These are phyloP conservation scores for Amyloporia xantha DNA, from an alignment of 768 basidiomycete species.

Conservation along the genomic window DNA sequence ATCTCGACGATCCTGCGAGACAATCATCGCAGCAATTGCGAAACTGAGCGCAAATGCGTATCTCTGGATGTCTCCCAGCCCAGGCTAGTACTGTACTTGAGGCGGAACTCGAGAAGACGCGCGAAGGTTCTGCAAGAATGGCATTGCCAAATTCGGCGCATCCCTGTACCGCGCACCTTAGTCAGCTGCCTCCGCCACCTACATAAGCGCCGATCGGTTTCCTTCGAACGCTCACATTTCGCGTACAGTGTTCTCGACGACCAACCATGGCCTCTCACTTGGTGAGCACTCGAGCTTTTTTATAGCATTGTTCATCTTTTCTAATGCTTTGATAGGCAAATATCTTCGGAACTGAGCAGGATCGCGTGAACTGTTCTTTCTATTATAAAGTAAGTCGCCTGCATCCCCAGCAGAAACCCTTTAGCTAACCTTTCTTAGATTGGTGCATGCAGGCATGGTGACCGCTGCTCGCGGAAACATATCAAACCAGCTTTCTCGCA, in stretches of 20 bases:
- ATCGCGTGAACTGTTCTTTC: constrained; percentile 98
- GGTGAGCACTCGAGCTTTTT: constrained; percentile 35
- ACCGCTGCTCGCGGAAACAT: constrained; percentile 97
- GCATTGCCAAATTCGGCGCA: background rate
- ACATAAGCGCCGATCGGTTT: constrained; percentile 5
- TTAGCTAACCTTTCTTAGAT: constrained; percentile 48
- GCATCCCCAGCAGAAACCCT: constrained; percentile 1
- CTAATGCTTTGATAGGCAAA: constrained; percentile 54
- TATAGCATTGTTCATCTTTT: constrained; percentile 5
- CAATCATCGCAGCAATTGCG: too few relatives aligned
- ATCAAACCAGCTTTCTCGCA: constrained; percentile 97
- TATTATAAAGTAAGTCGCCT: constrained; percentile 77
- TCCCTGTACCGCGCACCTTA: background rate
- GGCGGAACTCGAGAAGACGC: background rate
- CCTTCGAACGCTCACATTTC: background rate
- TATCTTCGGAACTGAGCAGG: constrained; percentile 92
- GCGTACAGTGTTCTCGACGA: background rate
- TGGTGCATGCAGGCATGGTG: constrained; percentile 97
- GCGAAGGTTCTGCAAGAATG: background rate
- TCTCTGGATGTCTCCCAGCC: too few relatives aligned
- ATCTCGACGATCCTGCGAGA: too few relatives aligned
- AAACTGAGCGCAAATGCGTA: too few relatives aligned
- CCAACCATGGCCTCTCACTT: constrained; percentile 64
- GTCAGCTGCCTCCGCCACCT: constrained; percentile 16
- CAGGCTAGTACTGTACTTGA: too few relatives aligned